Conservation (phyloP, 2,329 filamentous ascomycete species). For the Metarhizium humberi region DNA sequence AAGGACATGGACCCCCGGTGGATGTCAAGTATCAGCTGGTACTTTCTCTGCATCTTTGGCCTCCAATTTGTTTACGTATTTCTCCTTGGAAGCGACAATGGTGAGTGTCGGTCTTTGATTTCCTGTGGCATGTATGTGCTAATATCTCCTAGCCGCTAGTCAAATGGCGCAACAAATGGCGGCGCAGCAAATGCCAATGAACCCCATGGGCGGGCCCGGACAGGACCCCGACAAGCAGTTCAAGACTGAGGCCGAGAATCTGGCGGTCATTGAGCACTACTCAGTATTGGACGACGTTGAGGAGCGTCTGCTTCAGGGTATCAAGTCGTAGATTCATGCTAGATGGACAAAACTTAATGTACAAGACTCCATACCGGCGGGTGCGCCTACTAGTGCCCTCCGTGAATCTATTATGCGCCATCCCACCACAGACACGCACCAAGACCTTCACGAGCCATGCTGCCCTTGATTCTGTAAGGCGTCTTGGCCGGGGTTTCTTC, state of each 20-base stretch:
- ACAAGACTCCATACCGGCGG: constrained; percentile 7
- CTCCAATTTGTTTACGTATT: constrained; percentile 97
- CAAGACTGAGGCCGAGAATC: constrained; percentile 82
- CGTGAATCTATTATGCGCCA: constrained; percentile 10
- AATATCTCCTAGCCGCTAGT: constrained; percentile 57
- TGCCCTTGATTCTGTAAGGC: constrained; percentile 60
- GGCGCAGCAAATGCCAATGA: constrained; percentile 40
- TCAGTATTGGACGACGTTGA: constrained; percentile 86
- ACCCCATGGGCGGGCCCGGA: constrained; percentile 73
- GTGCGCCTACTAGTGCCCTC: constrained; percentile 5
- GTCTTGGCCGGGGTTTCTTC: constrained; percentile 54
- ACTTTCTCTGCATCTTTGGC: constrained; percentile 95
- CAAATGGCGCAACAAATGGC: constrained; percentile 90
- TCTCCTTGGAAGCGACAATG: constrained; percentile 89
- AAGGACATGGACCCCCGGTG: constrained; percentile 94
- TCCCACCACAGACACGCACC: constrained; percentile 60
- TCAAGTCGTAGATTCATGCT: constrained; percentile 26
- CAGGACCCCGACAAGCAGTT: constrained; percentile 96
- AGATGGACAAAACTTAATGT: constrained; percentile 8
- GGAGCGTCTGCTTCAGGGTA: constrained; percentile 61
- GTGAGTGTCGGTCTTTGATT: constrained; percentile 41
- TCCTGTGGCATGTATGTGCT: constrained; percentile 4
- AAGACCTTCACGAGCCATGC: constrained; percentile 53
- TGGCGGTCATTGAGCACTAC: constrained; percentile 89
- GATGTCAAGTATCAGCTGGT: constrained; percentile 98